These are phyloP conservation scores for Phoenix roebelenii DNA, from an alignment of 176 grass and related monocot species.

Conservation along the genomic window DNA sequence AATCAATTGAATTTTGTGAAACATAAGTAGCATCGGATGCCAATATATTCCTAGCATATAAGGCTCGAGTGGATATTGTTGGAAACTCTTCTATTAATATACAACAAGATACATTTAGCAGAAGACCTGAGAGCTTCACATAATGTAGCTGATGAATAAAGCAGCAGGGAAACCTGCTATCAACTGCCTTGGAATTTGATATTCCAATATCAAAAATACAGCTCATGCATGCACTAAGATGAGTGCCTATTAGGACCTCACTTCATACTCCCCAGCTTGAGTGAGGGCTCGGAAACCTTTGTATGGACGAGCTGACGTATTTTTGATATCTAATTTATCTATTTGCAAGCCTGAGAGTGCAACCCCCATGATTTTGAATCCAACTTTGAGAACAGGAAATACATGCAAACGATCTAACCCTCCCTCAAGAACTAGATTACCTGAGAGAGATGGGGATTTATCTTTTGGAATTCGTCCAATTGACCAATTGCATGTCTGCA, in stretches of 20 bases:
- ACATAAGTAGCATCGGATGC: no score
- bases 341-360: conserved; percentile 86
- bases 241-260: conserved; percentile 25
- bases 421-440: conserved; percentile 64
- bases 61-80: no score
- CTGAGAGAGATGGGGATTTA: conserved; percentile 70
- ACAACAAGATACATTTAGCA: no score
- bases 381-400: conserved; percentile 62
- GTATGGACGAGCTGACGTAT: conserved; percentile 49
- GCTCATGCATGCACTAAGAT: no score
- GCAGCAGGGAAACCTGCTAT: no score
- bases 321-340: conserved; percentile 76
- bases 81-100: no score
- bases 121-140: no score
- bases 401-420: conserved; percentile 57
- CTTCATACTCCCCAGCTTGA: conserved; percentile 79
- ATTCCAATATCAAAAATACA: no score
- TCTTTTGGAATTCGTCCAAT: conserved; percentile 93
- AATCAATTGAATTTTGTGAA: no score
- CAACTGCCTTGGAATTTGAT: no score
- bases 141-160: no score
- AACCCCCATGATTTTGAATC: conserved; percentile 85
- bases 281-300: conserved; percentile 94
- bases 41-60: no score
- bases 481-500: conserved; percentile 83